phyloP scores from a whole-genome alignment of 352 stramenopile species.

The Pythium myriotylum region DNA sequence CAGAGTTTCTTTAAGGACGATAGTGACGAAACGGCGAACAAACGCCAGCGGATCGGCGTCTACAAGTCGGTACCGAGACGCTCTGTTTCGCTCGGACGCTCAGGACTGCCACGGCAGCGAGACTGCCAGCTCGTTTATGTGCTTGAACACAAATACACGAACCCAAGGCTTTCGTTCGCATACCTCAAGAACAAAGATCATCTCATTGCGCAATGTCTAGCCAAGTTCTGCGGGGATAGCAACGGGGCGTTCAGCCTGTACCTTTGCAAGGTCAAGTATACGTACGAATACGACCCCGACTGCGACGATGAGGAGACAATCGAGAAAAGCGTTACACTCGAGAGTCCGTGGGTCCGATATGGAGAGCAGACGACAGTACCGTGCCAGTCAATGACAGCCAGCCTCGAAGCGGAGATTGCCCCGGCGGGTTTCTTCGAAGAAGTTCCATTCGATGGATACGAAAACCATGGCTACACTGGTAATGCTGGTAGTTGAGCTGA shows the following conservation, averaged over 20 bases:
- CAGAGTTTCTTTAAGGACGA: conserved; percentile 14
- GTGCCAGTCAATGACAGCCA: conserved; percentile 9
- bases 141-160: conserved; percentile 26
- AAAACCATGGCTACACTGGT: conserved; percentile 12
- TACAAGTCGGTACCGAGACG: background rate
- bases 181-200: conserved; percentile 29
- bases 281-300: conserved; percentile 13
- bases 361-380: conserved; percentile 4
- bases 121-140: conserved; percentile 26
- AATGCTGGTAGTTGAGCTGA: conserved; percentile 11
- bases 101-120: background rate
- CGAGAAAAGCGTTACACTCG: conserved; percentile 10
- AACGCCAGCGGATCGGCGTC: conserved; percentile 1
- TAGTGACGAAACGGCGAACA: background rate
- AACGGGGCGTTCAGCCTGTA: conserved; percentile 7
- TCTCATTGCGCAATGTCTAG: conserved; percentile 9
- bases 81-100: background rate
- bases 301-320: conserved; percentile 4
- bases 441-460: conserved; percentile 7
- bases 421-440: conserved; percentile 24
- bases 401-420: conserved; percentile 13
- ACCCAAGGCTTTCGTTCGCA: conserved; percentile 12
- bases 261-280: conserved; percentile 21
- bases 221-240: conserved; percentile 21
- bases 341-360: conserved; percentile 23